These are phyloP conservation scores for Flaveria sonorensis DNA, from an alignment of 129 eudicot species.

Conservation along the genomic window DNA sequence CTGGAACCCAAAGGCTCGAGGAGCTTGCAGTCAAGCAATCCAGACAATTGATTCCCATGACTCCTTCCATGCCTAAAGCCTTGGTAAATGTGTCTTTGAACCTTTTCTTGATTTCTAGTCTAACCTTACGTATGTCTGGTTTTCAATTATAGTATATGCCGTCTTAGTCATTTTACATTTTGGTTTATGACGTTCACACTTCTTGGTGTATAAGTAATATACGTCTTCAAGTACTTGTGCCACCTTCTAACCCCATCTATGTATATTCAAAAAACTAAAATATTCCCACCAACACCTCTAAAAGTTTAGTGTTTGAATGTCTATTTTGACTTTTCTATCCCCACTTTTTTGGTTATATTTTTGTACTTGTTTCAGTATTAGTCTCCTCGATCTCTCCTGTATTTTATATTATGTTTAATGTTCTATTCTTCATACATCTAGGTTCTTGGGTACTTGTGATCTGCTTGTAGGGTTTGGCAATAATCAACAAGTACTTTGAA, in stretches of 20 bases:
- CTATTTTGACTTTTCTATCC: background rate
- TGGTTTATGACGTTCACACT: background rate
- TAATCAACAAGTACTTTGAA: background rate
- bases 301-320: background rate
- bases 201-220: background rate
- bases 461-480: background rate
- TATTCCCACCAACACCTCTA: background rate
- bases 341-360: background rate
- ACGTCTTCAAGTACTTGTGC: background rate
- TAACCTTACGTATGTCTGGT: background rate
- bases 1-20: conserved; percentile 22
- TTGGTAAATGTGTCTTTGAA: conserved; percentile 10
- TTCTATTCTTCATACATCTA: background rate
- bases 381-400: conserved; percentile 1
- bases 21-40: conserved; percentile 22
- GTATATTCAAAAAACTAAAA: background rate
- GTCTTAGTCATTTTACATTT: background rate
- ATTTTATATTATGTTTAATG: background rate
- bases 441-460: background rate
- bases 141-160: background rate
- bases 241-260: background rate
- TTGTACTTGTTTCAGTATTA: background rate
- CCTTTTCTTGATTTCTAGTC: background rate
- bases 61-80: conserved; percentile 15
- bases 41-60: conserved; percentile 17